These are phyloP conservation scores for Telfairia occidentalis DNA, from an alignment of 331 rosid species.

Conservation along the genomic window DNA sequence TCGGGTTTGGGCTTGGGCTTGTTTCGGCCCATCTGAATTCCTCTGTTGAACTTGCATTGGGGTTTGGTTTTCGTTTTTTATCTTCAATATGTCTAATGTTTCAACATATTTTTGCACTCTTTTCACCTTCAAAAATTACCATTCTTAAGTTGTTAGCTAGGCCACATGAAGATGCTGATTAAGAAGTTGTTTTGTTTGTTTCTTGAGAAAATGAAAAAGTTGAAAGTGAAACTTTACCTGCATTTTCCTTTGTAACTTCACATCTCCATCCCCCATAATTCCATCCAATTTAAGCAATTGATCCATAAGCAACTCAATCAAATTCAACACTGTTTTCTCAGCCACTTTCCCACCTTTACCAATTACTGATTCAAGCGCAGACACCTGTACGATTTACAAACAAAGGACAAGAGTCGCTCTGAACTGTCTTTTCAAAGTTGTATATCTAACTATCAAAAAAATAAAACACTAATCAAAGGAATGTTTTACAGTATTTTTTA, in stretches of 20 bases:
- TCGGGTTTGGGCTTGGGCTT: neutral
- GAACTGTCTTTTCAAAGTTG: neutral
- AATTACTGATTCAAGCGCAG: conserved; percentile 63
- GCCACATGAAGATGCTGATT: too few species aligned
- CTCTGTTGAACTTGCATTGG: conserved; percentile 27
- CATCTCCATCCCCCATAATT: conserved; percentile 75
- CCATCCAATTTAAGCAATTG: conserved; percentile 78
- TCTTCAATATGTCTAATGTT: conserved; percentile 69
- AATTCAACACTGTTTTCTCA: conserved; percentile 54
- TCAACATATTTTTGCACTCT: conserved; percentile 92
- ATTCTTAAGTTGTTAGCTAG: neutral
- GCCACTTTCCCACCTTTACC: conserved; percentile 67
- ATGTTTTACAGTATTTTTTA: too few species aligned
- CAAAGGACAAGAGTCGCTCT: neutral
- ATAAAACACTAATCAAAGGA: too few species aligned
- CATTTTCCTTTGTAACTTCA: conserved; percentile 84
- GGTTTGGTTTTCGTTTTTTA: conserved; percentile 35
- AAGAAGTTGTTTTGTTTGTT: neutral
- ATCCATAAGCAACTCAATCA: conserved; percentile 84
- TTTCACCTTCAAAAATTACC: conserved; percentile 37
- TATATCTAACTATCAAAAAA: too few species aligned
- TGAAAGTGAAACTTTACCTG: conserved; percentile 36
- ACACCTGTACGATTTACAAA: conserved; percentile 32
- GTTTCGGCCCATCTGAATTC: conserved; percentile 31
- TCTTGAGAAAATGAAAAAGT: neutral